Percentiles rank a stretch among this genome's conserved stretches.
These are phyloP conservation scores for Diaporthe aspalathi DNA, from an alignment of 2,329 filamentous ascomycete species.

Conservation along the genomic window DNA sequence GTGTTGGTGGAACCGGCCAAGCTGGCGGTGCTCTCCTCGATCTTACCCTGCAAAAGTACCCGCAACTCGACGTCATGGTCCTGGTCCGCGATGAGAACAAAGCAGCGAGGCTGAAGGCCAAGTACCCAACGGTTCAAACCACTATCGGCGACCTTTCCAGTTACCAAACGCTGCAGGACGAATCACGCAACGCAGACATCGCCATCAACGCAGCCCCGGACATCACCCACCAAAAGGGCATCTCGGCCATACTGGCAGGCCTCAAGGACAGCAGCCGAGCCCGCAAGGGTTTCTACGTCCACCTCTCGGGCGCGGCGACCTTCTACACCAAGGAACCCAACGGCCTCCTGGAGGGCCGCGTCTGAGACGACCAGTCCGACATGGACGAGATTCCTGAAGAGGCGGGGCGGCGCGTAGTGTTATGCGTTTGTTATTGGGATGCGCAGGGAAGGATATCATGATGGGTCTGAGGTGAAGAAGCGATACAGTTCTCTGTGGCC, in stretches of 20 bases:
- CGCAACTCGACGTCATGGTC: slow-evolving; percentile 21
- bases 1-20: slow-evolving; percentile 26
- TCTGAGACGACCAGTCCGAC: slow-evolving; percentile 40
- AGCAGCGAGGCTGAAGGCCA: slow-evolving; percentile 25
- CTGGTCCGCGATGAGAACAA: slow-evolving; percentile 35
- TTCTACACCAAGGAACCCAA: slow-evolving; percentile 37
- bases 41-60: neutral
- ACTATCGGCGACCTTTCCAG: slow-evolving; percentile 34
- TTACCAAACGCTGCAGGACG: slow-evolving; percentile 11
- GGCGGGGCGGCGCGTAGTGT: too few species aligned
- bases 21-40: slow-evolving; percentile 27
- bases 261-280: slow-evolving; percentile 14
- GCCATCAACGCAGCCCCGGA: slow-evolving; percentile 39
- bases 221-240: slow-evolving; percentile 39
- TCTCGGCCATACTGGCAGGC: slow-evolving; percentile 33
- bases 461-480: too few species aligned
- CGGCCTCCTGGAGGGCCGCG: slow-evolving; percentile 26
- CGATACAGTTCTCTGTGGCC: too few species aligned
- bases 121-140: slow-evolving; percentile 35
- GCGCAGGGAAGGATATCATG: too few species aligned
- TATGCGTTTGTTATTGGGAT: too few species aligned
- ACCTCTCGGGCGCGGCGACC: slow-evolving; percentile 40
- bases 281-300: slow-evolving; percentile 39
- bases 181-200: slow-evolving; percentile 36
- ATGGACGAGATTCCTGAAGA: slow-evolving; percentile 39